Evolutionary conservation across 768 basidiomycete species (phyloP), one percentile per base, ranked within the genome.

Genomic region (Tylopilus intermedius): DNA sequence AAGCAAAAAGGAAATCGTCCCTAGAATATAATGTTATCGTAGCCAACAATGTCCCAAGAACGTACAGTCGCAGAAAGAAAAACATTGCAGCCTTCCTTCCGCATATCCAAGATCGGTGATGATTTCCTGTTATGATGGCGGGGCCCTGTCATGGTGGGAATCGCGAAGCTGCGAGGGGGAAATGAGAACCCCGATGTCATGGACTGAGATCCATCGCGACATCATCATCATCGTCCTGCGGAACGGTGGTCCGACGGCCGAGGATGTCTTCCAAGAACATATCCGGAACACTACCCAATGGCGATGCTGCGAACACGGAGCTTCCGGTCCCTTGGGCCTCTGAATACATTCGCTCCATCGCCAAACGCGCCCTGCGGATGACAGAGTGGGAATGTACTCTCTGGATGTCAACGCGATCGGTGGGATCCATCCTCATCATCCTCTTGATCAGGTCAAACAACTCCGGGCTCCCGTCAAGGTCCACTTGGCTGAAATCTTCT

Each of bases 401-500:
- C 43, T 75, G 71, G 30, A 85, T 77, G 15, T 73, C 74, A 49
- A 86, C 66, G 18, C 93, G 84, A 48, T 70, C 61, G 8, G 65
- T 71, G 2, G 91, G 84, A 47, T 87, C 81, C 0, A 81, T 81
- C 42, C 80, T 80, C 83, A 95, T 88, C 83, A 94, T 88, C 54
- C 76, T 74, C 63, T 72, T 78, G 61, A 95, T 80, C 60, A 94
- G 75, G 41, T 70, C 73, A 53, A 86, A 73, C 53, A 95, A 73
- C 63, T 84, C 81, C 8, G 77, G 74, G 60, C 86, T 90, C 46
- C 74, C 78, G 32, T 78, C 76, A 59, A 87, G 67, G 63, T 90
- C 83, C 51, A 94, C 82, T 66, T 92, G 91, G 46, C 84, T 81
- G 66, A 96, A 94, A 72, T 99, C 90, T 66, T 95, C 89, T 52